A percentile compares a stretch with the other conserved stretches of the same genome.
Conservation (phyloP, 768 basidiomycete genomes). For the Psilocybe subaeruginosa region DNA sequence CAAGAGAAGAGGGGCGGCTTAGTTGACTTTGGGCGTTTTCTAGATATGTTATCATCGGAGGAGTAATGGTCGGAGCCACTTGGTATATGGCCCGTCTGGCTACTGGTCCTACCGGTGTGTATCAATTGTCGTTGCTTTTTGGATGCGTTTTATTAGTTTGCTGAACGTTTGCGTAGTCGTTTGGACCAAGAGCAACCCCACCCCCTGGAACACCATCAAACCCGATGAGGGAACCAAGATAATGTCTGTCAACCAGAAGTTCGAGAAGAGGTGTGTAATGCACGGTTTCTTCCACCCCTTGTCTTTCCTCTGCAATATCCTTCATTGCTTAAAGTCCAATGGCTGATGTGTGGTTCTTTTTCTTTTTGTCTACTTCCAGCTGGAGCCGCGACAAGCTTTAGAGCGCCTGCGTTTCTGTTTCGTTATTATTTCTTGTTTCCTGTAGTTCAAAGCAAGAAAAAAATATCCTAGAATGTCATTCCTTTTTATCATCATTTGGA, state of each 20-base stretch:
- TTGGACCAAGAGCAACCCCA: conserved; percentile 74
- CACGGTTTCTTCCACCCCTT: not conserved
- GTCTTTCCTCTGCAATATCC: not conserved
- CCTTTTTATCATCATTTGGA: not conserved
- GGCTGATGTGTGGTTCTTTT: not conserved
- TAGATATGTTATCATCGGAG: conserved; percentile 55
- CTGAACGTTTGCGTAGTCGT: conserved; percentile 36
- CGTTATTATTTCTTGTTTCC: conserved; percentile 6
- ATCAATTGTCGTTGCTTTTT: not conserved
- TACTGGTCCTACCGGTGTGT: conserved; percentile 55
- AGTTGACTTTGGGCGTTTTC: not conserved
- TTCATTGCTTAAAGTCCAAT: not conserved
- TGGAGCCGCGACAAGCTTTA: conserved; percentile 81
- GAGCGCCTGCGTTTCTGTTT: conserved; percentile 9
- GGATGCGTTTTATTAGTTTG: not conserved
- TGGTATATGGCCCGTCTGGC: conserved; percentile 76
- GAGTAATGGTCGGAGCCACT: conserved; percentile 55
- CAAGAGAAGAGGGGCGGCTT: not conserved
- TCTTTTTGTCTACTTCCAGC: conserved; percentile 37
- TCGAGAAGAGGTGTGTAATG: conserved; percentile 65
- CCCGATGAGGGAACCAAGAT: conserved; percentile 77
- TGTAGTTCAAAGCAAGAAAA: conserved; percentile 6
- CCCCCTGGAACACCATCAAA: conserved; percentile 86
- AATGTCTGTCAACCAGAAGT: conserved; percentile 69
- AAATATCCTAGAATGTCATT: not conserved